Conservation (phyloP, 2,329 filamentous ascomycete species). For the Paecilomyces formosus region DNA sequence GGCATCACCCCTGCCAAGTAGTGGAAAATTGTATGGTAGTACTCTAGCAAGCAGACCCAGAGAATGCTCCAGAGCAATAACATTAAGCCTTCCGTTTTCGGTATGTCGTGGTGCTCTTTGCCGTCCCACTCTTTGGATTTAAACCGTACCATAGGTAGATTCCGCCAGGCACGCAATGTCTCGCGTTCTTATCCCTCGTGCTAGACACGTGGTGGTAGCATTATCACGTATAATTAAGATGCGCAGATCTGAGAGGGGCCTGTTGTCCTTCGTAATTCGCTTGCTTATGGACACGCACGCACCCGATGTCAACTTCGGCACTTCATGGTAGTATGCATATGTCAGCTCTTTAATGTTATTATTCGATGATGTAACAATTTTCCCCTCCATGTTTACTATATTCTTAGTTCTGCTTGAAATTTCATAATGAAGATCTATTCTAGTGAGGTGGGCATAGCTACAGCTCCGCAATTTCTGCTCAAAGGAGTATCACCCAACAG, state of each 20-base stretch:
- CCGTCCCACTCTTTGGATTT: not conserved
- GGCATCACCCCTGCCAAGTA: not conserved
- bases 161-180: not conserved
- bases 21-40: not conserved
- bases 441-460: too few species aligned
- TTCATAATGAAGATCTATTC: too few species aligned
- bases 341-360: too few species aligned
- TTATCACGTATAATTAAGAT: not conserved
- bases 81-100: not conserved
- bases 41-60: not conserved
- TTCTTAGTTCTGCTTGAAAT: too few species aligned
- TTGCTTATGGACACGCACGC: not conserved
- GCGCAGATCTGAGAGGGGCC: not conserved
- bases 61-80: not conserved
- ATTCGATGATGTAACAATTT: too few species aligned
- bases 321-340: too few species aligned
- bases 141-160: not conserved
- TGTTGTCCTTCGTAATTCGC: not conserved
- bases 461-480: too few species aligned
- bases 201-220: not conserved
- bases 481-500: too few species aligned
- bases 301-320: not conserved
- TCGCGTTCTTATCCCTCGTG: too few species aligned
- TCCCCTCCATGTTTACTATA: too few species aligned
- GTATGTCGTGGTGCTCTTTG: not conserved